Evolutionary conservation across 208 protist genomes (phyloP), one percentile per base, ranked within the genome.

Genomic region (Leishmania braziliensis): DNA sequence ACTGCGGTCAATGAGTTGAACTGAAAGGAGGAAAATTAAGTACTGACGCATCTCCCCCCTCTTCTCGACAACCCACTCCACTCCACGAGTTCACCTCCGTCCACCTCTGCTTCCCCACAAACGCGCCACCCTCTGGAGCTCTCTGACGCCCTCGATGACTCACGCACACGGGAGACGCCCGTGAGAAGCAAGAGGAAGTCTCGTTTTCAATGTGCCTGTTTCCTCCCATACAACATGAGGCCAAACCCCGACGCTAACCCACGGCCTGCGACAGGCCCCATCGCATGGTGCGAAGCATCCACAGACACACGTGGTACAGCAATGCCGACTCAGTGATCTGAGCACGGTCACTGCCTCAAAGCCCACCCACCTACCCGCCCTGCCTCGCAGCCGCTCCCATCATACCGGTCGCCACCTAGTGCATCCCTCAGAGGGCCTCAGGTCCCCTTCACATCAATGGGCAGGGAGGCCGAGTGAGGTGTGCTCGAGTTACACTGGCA

Each of bases 181-280:
- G 23, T 4, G 56, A 12, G 18, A 26, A 3, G 23, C 3, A 62
- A 26, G 8, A 29, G 23, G 56, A 29, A 62, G 36, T 62, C 5
- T 62, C 0, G 8, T n/a, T 62, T 23, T 56, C 0, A 23, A 0
- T 0, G 3, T 18, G 5, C 23, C 23, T 0, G 23, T 23, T 1
- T 26, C 14, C 23, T 62, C 10, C 56, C 4, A 6, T n/a, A n/a
- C 56, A 60, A n/a, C 56, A 26, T 3, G 4, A 9, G 56, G 5
- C n/a, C 20, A n/a, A 10, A 39, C 36, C 23, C 4, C 23, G 6
- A 60, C 18, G 20, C 56, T 1, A n/a, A 5, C 56, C 56, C 56
- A 16, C 5, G 56, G 16, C 56, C 56, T 26, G 23, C n/a, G 1
- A 12, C 56, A 62, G 56, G 8, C 23, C 23, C 3, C 23, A 62